Percentiles rank a stretch among this genome's conserved stretches.
phyloP scores from a whole-genome alignment of 2,329 filamentous ascomycete species.

The Mollisiaceae sp. region DNA sequence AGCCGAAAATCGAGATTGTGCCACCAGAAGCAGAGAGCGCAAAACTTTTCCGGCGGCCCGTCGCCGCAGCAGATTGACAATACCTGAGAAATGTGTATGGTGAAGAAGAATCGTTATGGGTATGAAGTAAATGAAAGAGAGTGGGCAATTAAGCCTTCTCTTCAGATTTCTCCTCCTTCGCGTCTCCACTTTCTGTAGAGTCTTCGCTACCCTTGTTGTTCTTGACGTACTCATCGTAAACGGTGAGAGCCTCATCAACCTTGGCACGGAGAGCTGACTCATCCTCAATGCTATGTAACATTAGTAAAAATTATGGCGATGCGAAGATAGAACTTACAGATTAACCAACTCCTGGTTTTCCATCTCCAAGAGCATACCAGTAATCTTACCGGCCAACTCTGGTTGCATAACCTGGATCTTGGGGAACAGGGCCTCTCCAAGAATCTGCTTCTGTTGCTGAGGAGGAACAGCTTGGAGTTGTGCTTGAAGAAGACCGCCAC shows the following conservation, averaged over 20 bases:
- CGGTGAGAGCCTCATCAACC: slow-evolving; percentile 95
- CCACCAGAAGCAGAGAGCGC: slow-evolving; percentile 35
- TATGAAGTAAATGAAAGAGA: slow-evolving; percentile 34
- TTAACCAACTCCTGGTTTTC: slow-evolving; percentile 93
- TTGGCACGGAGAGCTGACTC: slow-evolving; percentile 88
- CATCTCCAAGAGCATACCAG: slow-evolving; percentile 99
- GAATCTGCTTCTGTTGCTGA: slow-evolving; percentile 95
- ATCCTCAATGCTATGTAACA: slow-evolving; percentile 75
- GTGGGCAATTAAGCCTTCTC: slow-evolving; percentile 56
- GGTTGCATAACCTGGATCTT: slow-evolving; percentile 97
- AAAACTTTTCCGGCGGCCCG: slow-evolving; percentile 42
- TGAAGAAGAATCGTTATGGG: slow-evolving; percentile 31
- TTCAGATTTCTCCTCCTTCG: slow-evolving; percentile 57
- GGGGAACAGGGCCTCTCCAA: slow-evolving; percentile 96
- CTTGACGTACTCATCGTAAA: slow-evolving; percentile 99
- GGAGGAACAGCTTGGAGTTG: slow-evolving; percentile 62
- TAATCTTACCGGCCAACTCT: slow-evolving; percentile 98
- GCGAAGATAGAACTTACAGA: slow-evolving; percentile 71
- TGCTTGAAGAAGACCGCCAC: slow-evolving; percentile 54
- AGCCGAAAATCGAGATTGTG: slow-evolving; percentile 35
- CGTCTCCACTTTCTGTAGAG: slow-evolving; percentile 47
- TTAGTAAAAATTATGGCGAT: slow-evolving; percentile 36
- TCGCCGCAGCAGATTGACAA: slow-evolving; percentile 41
- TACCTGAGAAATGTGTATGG: slow-evolving; percentile 35
- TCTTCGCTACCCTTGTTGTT: slow-evolving; percentile 43